Base-by-base conservation (phyloP, 2,329 filamentous ascomycete species). In the Fusarium pininemorale region DNA sequence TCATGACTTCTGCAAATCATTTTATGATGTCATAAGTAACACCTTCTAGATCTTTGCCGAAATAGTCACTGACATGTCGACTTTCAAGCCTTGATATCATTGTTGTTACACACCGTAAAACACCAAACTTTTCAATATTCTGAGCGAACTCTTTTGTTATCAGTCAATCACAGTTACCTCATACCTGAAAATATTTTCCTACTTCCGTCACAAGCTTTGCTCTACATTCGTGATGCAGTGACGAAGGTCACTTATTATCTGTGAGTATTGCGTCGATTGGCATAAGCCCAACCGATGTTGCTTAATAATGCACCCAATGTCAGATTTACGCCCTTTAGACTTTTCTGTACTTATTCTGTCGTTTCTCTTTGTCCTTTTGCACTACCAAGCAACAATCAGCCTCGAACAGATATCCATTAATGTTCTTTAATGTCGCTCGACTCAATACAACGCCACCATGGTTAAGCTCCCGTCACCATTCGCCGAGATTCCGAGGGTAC, bases 271-370 rank as follows among this genome's bases (percentile, higher is more conserved):
- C 16, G 15, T 26, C 16, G 4, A 57, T 57, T 35, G 28, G 18
- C 30, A 26, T 18, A 13, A 50, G 30, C 39, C n/a, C n/a, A 26
- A 2, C 24, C 6, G 1, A 24, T 11, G n/a, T 11, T 55, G 66
- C 64, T 69, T 69, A 69, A 68, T 69, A 69, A 69, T 63, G 24
- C 38, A 26, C 7, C 2, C 39, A 51, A 26, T 51, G 50, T 69
- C 65, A 63, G 38, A 16, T 7, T 38, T 7, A 53, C 65, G 65
- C 65, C 66, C 28, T 69, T 53, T 26, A 9, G n/a, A 38, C 12
- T 24, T 12, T 7, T 58, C 10, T 32, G 5, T 18, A 24, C 32
- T 22, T 26, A 45, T 61, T 35, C 11, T 41, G 7, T 4, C 12
- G 7, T 4, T 11, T 26, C 48, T 53, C n/a, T 53, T 53, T 26